phyloP scores from a whole-genome alignment of 202 grass and related monocot genomes.

The Miscanthus sacchariflorus region DNA sequence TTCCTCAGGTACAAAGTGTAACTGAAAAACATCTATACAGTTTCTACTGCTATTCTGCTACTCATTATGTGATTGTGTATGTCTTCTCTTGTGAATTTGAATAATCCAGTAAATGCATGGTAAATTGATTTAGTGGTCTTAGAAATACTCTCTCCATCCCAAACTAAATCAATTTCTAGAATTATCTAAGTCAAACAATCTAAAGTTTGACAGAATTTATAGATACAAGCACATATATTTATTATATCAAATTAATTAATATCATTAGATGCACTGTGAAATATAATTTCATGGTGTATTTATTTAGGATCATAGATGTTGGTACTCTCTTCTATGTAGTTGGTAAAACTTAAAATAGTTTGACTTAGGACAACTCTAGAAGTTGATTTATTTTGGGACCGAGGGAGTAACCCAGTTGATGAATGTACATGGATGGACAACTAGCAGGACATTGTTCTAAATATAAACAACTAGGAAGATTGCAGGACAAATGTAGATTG shows the following conservation, averaged over 20 bases:
- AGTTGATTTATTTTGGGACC: background rate
- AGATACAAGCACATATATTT: background rate
- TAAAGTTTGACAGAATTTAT: background rate
- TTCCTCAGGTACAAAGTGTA: slow-evolving; percentile 24
- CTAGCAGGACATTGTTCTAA: background rate
- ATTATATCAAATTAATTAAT: background rate
- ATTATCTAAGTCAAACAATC: background rate
- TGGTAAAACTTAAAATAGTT: background rate
- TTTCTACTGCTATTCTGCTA: slow-evolving; percentile 28
- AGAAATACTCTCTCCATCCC: background rate
- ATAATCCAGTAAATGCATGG: slow-evolving; percentile 3
- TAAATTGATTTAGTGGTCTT: slow-evolving; percentile 20
- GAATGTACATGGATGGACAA: background rate
- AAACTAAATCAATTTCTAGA: background rate
- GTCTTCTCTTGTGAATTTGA: slow-evolving; percentile 8
- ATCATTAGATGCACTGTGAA: background rate
- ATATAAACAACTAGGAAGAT: background rate
- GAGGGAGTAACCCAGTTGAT: background rate
- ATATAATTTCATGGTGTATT: background rate
- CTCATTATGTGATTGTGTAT: background rate
- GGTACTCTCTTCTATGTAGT: background rate
- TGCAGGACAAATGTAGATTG: background rate
- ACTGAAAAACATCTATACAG: background rate
- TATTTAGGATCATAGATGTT: background rate
- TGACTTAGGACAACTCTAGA: background rate